Base-by-base conservation (phyloP, 2,329 filamentous ascomycete genomes). In the Fusarium camptoceras region DNA sequence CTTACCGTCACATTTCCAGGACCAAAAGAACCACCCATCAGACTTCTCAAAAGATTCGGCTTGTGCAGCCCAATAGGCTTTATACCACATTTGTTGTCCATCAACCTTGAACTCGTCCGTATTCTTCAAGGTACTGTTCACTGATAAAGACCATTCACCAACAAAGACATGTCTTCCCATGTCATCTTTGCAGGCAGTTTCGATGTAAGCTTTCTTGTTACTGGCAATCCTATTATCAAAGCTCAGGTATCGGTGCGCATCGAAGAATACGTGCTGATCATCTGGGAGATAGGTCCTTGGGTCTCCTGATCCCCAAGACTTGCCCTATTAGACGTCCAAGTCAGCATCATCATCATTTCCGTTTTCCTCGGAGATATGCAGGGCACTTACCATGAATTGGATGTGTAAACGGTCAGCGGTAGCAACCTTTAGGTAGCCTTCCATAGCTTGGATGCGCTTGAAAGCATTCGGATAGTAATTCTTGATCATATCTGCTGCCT, bases 231-330 rank as follows among this genome's bases (percentile, higher is more conserved):
- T 76, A 4, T 77, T 68, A 63, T 85, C 83, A 79, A 83, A 90
- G 72, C 88, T 89, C 27, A 87, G 76, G 74, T 89, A 90, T 22
- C 86, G 82, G 70, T 89, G 88, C 73, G 88, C 83, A 73, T 90
- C 87, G 71, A 84, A 90, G 30, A 83, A 84, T 15, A 84, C 79
- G 68, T 80, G 81, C 30, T 81, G 76, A 24, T 80, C 78, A 67
- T 80, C 78, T 5, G 81, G 75, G 11, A 89, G 78, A 53, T 78
- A 80, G 27, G 81, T 68, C 27, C 80, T 83, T 1, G 87, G 85
- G 73, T 89, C 80, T 9, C 87, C 87, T 2, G 86, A 83, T 20
- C 84, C 85, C 88, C 87, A 91, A 27, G 47, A 39, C 2, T 68
- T 68, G 39, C 65, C 65, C 65, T 68, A 1, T 3, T 6, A 25